Evolutionary conservation across 2,329 filamentous ascomycete species (phyloP).

Genomic region (Aspergillus sp.): DNA sequence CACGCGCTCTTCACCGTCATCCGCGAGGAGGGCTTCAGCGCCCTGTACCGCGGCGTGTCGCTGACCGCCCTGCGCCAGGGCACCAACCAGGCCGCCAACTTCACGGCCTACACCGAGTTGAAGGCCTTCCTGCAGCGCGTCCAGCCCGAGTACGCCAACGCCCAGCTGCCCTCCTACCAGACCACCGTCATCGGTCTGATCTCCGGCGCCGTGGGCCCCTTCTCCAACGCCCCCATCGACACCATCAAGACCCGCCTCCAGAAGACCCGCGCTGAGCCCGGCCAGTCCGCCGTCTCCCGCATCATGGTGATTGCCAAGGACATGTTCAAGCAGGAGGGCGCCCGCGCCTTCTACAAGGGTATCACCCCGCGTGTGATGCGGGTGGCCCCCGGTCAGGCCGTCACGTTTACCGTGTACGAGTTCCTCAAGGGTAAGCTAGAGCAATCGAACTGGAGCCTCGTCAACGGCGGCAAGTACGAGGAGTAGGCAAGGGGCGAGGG

Average conservation of each 20-base stretch:
- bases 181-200: constrained; percentile 89
- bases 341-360: constrained; percentile 96
- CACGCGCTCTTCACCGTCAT: constrained; percentile 81
- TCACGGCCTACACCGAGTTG: constrained; percentile 95
- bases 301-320: constrained; percentile 76
- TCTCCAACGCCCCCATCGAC: constrained; percentile 96
- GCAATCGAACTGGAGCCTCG: constrained; percentile 57
- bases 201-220: constrained; percentile 88
- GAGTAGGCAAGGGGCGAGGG: constrained; percentile 43
- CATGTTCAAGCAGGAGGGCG: constrained; percentile 92
- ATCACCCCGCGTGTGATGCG: constrained; percentile 98
- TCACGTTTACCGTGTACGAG: constrained; percentile 74
- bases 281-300: constrained; percentile 74
- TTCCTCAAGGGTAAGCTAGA: constrained; percentile 71
- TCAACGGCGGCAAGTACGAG: constrained; percentile 61
- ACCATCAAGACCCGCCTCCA: constrained; percentile 98
- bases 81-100: constrained; percentile 97
- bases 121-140: constrained; percentile 71
- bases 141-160: constrained; percentile 66
- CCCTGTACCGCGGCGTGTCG: constrained; percentile 88
- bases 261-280: constrained; percentile 77
- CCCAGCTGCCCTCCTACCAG: constrained; percentile 77
- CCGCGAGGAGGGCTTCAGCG: constrained; percentile 82
- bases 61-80: constrained; percentile 92
- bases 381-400: constrained; percentile 89